Base-by-base conservation (phyloP, 495 filamentous ascomycete genomes). In the Schizothecium vesticola region DNA sequence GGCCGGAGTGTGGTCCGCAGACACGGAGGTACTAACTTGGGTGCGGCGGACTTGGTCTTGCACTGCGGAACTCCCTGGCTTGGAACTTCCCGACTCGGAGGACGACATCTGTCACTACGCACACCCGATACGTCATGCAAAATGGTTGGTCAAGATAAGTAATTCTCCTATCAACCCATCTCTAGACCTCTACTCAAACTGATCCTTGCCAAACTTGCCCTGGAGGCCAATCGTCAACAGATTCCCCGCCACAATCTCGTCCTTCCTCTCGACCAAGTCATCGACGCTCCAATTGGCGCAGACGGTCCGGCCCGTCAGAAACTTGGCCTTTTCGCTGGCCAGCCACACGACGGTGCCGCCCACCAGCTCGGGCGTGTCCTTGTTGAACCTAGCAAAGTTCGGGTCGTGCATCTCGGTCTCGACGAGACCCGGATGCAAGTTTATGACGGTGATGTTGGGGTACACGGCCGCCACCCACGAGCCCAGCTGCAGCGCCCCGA, bases 251-350 rank as follows among this genome's bases (percentile, higher is more conserved):
- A 75, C 63, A 60, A 85, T 84, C 61, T 84, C 81, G 21, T 78
- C 76, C 70, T 80, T 80, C 63, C 79, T 67, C 13, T 64, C 62
- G 63, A 78, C 70, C 63, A 84, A 71, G 64, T 82, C 80, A 7
- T 81, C 77, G 11, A 84, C 76, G 70, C 81, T 77, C 83, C 81
- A 86, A 36, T 84, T 82, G 7, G 71, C 76, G 51, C 65, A 62
- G 10, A 85, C 64, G 67, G 76, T 79, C 63, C 81, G 69, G 1
- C 82, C 82, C n/a, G 73, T 80, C 59, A 85, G 63, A 56, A 78
- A 84, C 24, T 69, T 72, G 55, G 76, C 36, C 31, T 56, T 64
- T 19, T 69, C 63, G 16, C 66, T 26, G 9, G 33, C 36, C 23
- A 69, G 58, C 69, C 66, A 71, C 28, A 71, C 65, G 4, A 59